phyloP scores from a whole-genome alignment of 2,329 filamentous ascomycete species.

The Pestalotiopsis sp. region DNA sequence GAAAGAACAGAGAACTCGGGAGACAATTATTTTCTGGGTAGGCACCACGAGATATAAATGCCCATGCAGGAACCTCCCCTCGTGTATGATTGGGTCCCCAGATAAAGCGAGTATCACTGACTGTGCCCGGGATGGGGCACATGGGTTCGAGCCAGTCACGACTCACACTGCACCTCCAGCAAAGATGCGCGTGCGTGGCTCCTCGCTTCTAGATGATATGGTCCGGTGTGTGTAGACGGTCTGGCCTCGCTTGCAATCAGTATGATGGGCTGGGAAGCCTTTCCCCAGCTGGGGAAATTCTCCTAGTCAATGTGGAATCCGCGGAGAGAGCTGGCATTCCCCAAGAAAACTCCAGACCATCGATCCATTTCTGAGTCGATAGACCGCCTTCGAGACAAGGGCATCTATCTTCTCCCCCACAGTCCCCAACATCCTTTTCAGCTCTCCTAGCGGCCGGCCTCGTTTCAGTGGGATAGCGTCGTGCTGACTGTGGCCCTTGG shows the following conservation, averaged over 20 bases:
- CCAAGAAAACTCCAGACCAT: too few relatives aligned
- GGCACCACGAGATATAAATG: slow-evolving; percentile 4
- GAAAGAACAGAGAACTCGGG: neutral
- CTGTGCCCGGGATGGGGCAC: neutral
- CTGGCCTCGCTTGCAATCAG: slow-evolving; percentile 7
- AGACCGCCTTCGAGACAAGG: neutral
- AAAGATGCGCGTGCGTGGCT: neutral
- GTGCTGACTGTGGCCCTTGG: neutral
- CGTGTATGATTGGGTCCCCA: slow-evolving; percentile 3
- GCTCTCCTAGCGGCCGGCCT: neutral
- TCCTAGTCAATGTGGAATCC: neutral
- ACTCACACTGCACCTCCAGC: neutral
- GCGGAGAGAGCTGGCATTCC: neutral
- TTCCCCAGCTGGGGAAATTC: slow-evolving; percentile 5
- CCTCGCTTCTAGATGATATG: neutral
- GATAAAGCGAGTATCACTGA: neutral
- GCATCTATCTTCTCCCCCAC: neutral
- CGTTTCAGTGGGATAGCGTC: slow-evolving; percentile 2
- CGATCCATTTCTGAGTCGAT: neutral
- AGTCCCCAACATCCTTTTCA: neutral
- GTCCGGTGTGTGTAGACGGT: neutral
- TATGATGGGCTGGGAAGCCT: neutral
- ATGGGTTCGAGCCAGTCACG: neutral
- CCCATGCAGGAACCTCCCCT: neutral
- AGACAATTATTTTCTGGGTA: neutral